Percentiles rank a stretch among this genome's conserved stretches.
Conservation (phyloP, 345 rosid genomes). For the Nephelium lappaceum region DNA sequence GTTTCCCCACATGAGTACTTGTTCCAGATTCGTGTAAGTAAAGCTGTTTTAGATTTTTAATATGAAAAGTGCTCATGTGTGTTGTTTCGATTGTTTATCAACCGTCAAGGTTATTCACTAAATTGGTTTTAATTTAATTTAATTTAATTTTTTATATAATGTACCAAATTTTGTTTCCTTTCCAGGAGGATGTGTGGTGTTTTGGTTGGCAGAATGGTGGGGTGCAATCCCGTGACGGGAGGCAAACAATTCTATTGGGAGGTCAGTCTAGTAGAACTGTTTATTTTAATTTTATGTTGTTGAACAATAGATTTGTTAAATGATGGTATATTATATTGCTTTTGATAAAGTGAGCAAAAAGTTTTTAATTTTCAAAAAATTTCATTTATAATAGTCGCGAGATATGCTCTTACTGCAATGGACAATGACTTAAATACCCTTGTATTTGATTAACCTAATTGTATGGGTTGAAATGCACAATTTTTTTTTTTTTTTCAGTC, state of each 20-base stretch:
- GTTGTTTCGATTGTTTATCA: background rate
- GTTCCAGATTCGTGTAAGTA: constrained; percentile 65
- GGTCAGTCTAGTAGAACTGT: constrained; percentile 39
- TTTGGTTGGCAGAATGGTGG: constrained; percentile 79
- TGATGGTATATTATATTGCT: constrained; percentile 2
- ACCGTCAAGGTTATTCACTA: background rate
- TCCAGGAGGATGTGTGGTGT: constrained; percentile 66
- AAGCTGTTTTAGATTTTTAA: background rate
- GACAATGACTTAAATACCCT: background rate
- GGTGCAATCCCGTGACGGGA: constrained; percentile 58
- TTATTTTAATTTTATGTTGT: background rate
- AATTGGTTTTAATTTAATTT: background rate
- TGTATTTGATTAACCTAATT: background rate
- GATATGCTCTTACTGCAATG: background rate
- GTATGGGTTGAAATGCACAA: background rate
- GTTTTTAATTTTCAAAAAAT: background rate
- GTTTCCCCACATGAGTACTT: constrained; percentile 77
- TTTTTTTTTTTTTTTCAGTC: background rate
- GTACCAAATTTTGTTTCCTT: constrained; percentile 1
- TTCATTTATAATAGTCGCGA: background rate
- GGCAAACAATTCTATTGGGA: constrained; percentile 74
- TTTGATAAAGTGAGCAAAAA: background rate
- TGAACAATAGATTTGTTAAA: background rate
- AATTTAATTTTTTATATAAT: background rate
- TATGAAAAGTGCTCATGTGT: background rate